These are phyloP conservation scores for Hygrocybe coccinea DNA, from an alignment of 768 basidiomycete genomes.

Conservation along the genomic window DNA sequence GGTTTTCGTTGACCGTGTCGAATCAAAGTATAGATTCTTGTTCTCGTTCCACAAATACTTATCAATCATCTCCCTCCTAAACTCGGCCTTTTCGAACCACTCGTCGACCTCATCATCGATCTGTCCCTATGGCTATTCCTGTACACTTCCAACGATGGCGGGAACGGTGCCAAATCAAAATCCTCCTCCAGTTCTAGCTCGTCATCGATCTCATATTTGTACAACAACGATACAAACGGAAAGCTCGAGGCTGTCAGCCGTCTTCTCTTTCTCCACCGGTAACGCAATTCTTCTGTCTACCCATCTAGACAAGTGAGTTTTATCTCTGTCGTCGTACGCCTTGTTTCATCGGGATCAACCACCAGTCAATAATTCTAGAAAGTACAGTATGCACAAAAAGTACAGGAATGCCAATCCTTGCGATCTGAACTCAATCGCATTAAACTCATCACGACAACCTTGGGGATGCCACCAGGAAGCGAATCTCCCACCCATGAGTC, in stretches of 20 bases:
- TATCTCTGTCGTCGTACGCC: constrained; percentile 8
- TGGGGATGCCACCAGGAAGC: constrained; percentile 33
- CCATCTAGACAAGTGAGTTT: constrained; percentile 59
- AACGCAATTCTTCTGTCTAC: constrained; percentile 17
- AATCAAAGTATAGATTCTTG: constrained; percentile 92
- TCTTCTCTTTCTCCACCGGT: constrained; percentile 12
- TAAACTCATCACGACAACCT: constrained; percentile 44
- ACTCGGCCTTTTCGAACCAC: constrained; percentile 90
- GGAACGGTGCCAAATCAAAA: constrained; percentile 88
- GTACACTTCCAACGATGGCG: constrained; percentile 69
- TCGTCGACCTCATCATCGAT: constrained; percentile 64
- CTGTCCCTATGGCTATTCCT: constrained; percentile 55
- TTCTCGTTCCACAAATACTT: constrained; percentile 96
- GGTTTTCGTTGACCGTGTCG: constrained; percentile 85
- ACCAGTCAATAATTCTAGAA: constrained; percentile 46
- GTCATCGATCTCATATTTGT: constrained; percentile 97
- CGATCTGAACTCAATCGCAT: constrained; percentile 60
- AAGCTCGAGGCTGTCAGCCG: constrained; percentile 63
- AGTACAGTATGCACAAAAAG: constrained; percentile 57
- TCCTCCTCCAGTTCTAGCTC: constrained; percentile 89
- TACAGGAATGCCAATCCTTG: constrained; percentile 65
- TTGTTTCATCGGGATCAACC: constrained; percentile 16
- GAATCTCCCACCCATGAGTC: constrained; percentile 27
- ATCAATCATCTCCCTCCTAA: constrained; percentile 81
- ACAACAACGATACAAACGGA: constrained; percentile 67